Evolutionary conservation across 176 grass and related monocot genomes (phyloP), one percentile per base, ranked within the genome.

Genomic region (Guadua angustifolia): DNA sequence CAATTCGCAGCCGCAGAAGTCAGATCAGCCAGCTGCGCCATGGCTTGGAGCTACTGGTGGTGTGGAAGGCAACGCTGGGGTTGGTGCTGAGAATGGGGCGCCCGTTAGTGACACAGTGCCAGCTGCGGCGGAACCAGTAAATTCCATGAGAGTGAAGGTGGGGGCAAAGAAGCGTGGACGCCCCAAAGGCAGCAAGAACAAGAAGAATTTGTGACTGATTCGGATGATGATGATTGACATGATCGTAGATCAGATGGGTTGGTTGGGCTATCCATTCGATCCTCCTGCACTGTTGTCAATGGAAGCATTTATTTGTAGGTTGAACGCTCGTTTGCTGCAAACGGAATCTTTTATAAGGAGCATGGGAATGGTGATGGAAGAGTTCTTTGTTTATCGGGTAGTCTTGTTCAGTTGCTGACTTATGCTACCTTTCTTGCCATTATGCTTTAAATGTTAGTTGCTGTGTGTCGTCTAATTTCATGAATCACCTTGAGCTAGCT

Each of bases 141-240:
- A 50, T 59, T 73, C 66, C 24, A 80, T 69, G 75, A 84, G 76
- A 59, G 69, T 89, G 60, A 90, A 90, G 59, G 74, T 90, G 60
- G 80, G 74, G 6, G 75, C 68, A 0, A 90, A 87, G 89, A 90
- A 90, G 84, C 89, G 89, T 53, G 89, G 89, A 7, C 84, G 89
- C 7, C 89, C 89, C 60, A 87, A 84, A 66, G 89, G 89, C 36
- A 90, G 89, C 38, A 90, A 90, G 89, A 90, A 90, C 69, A 87
- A 87, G 84, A 87, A 62, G 22, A 90, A 82, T 9, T 52, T 75
- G 26, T 90, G 89, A 90, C 24, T 46, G 67, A 22, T 43, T 61
- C n/a, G 19, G 14, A 83, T 66, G 32, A 84, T 16, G 32, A 69
- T 66, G 29, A 49, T 74, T 33, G 68, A 2, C 25, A 82, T 53